These are phyloP conservation scores for Colletotrichum godetiae DNA, from an alignment of 2,329 filamentous ascomycete genomes.

Conservation along the genomic window DNA sequence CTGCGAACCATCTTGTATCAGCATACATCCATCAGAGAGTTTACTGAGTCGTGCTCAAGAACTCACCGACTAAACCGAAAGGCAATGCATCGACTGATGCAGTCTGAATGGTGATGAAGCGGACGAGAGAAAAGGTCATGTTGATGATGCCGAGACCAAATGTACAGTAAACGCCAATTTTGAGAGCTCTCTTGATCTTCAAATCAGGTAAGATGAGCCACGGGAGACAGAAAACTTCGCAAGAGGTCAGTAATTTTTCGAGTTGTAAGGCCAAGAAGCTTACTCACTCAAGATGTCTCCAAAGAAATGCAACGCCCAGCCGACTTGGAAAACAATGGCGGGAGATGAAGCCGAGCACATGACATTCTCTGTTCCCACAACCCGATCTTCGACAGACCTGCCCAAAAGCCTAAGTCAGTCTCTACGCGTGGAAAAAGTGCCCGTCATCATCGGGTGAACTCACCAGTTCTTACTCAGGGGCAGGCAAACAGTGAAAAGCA, in stretches of 20 bases:
- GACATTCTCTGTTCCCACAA: slow-evolving; percentile 10
- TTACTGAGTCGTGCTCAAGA: not conserved
- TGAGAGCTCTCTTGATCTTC: slow-evolving; percentile 22
- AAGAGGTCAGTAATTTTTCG: not conserved
- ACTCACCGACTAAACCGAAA: slow-evolving; percentile 25
- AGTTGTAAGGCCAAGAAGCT: no score
- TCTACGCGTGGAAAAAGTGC: not conserved
- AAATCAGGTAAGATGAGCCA: slow-evolving; percentile 27
- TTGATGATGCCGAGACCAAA: slow-evolving; percentile 32
- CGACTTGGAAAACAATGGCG: slow-evolving; percentile 25
- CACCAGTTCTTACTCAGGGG: slow-evolving; percentile 28
- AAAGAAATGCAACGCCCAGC: slow-evolving; percentile 31
- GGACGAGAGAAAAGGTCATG: slow-evolving; percentile 26
- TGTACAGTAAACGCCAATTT: slow-evolving; percentile 28
- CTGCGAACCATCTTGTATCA: not conserved
- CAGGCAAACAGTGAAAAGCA: slow-evolving; percentile 24
- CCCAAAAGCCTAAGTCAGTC: not conserved
- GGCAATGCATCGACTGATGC: slow-evolving; percentile 17
- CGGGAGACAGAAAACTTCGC: slow-evolving; percentile 14
- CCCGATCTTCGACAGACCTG: slow-evolving; percentile 10
- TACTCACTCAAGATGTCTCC: slow-evolving; percentile 16
- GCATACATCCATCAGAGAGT: not conserved
- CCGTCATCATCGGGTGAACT: not conserved
- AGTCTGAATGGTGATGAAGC: slow-evolving; percentile 32
- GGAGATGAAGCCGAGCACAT: slow-evolving; percentile 29